Evolutionary conservation across 2,329 filamentous ascomycete species (phyloP).

Genomic region (Colletotrichum sp.): DNA sequence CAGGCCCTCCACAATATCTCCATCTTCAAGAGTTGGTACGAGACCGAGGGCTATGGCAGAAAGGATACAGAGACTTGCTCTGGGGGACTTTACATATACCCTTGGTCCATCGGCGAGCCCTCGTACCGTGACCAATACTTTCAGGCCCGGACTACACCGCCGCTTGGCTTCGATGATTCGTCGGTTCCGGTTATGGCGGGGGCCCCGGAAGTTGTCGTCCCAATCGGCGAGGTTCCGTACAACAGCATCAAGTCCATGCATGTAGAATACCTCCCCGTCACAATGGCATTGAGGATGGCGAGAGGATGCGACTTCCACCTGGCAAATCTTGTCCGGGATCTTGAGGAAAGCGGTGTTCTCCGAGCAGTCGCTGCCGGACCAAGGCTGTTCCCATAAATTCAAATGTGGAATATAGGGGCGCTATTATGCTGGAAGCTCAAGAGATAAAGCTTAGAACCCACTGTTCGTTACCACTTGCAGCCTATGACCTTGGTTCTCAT

Average conservation of each 20-base stretch:
- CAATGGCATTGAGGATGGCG: not conserved
- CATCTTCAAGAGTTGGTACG: slow-evolving; percentile 3
- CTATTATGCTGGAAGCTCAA: no score
- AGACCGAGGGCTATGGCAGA: slow-evolving; percentile 17
- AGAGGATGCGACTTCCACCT: not conserved
- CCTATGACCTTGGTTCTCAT: not conserved
- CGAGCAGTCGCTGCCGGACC: not conserved
- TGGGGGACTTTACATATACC: slow-evolving; percentile 17
- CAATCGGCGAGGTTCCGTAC: not conserved
- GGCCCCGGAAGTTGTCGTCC: not conserved
- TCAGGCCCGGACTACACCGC: not conserved
- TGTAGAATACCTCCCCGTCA: not conserved
- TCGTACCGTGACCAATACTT: slow-evolving; percentile 12
- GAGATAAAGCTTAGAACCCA: not conserved
- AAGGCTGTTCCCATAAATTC: not conserved
- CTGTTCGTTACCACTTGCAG: not conserved
- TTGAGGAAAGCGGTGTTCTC: not conserved
- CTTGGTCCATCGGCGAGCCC: not conserved
- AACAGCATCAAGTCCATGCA: not conserved
- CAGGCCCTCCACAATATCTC: not conserved
- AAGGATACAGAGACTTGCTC: slow-evolving; percentile 13
- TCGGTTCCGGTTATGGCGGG: not conserved
- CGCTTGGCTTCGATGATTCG: not conserved
- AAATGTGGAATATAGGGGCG: no score
- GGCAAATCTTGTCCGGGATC: not conserved